Evolutionary conservation across 805 yeast species (phyloP).

Genomic region (Komagataella phaffii): DNA sequence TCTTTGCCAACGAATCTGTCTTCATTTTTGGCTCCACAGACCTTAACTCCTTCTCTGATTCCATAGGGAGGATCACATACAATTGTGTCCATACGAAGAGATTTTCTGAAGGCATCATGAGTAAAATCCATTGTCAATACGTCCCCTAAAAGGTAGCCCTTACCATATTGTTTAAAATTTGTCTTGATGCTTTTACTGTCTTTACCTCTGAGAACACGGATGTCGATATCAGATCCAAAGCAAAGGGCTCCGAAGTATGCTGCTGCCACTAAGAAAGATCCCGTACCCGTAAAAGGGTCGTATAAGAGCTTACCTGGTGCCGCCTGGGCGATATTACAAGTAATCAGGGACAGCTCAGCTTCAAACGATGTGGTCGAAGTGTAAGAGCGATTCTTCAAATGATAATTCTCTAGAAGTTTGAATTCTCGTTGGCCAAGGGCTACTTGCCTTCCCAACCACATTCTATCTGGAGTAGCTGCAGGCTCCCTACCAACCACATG

Average conservation of each 20-base stretch:
- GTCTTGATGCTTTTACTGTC: conserved; percentile 26
- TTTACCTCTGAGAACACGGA: conserved; percentile 64
- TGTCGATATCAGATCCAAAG: conserved; percentile 86
- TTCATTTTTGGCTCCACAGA: conserved; percentile 62
- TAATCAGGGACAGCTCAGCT: conserved; percentile 78
- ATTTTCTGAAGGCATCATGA: conserved; percentile 62
- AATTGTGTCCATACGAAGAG: conserved; percentile 60
- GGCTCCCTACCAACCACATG: conserved; percentile 21
- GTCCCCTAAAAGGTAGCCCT: conserved; percentile 48
- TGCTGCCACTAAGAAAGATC: conserved; percentile 83
- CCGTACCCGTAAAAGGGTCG: conserved; percentile 96
- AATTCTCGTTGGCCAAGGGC: conserved; percentile 44
- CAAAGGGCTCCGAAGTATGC: conserved; percentile 72
- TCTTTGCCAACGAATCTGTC: conserved; percentile 64
- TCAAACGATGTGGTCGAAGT: conserved; percentile 97
- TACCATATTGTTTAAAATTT: conserved; percentile 68
- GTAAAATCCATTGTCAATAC: conserved; percentile 90
- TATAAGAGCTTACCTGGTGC: conserved; percentile 52
- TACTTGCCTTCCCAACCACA: conserved; percentile 71
- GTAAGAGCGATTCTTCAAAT: conserved; percentile 68
- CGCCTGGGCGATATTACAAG: conserved; percentile 79
- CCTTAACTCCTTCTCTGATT: conserved; percentile 88
- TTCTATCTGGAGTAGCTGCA: conserved; percentile 33
- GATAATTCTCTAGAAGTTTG: conserved; percentile 63
- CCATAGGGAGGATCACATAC: conserved; percentile 98